phyloP scores from a whole-genome alignment of 768 basidiomycete genomes.

The Tephrocybe sp. region DNA sequence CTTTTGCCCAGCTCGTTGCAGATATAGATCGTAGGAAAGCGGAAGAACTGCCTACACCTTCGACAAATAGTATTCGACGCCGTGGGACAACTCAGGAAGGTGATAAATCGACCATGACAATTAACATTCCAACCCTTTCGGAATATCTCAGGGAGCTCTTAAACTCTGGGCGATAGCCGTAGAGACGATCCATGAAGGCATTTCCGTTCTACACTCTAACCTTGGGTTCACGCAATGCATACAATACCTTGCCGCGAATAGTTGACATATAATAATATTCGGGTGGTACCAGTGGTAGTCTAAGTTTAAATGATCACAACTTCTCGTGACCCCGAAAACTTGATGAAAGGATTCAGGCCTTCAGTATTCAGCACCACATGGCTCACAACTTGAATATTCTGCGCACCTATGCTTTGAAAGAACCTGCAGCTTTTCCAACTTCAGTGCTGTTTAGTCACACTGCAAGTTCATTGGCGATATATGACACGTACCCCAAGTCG shows the following conservation, averaged over 20 bases:
- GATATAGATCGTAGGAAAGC: conserved; percentile 82
- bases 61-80: conserved; percentile 28
- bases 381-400: conserved; percentile 49
- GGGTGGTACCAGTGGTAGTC: too few relatives aligned
- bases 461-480: conserved; percentile 57
- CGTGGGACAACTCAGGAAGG: conserved; percentile 11
- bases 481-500: conserved; percentile 78
- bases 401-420: conserved; percentile 55
- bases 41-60: conserved; percentile 46
- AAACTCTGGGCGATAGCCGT: conserved; percentile 35
- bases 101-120: conserved; percentile 18
- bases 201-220: too few relatives aligned
- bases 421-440: conserved; percentile 52
- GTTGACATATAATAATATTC: too few relatives aligned
- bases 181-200: too few relatives aligned
- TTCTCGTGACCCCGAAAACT: too few relatives aligned
- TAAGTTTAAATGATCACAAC: too few relatives aligned
- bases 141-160: conserved; percentile 62
- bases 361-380: conserved; percentile 29
- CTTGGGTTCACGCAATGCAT: too few relatives aligned
- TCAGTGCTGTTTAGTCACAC: conserved; percentile 60
- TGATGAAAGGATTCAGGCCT: too few relatives aligned
- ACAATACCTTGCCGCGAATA: too few relatives aligned
- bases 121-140: conserved; percentile 50
- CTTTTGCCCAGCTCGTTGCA: conserved; percentile 83